Conservation (phyloP, 371 early-diverging fungal species). For the Mitosporidium daphniae region DNA sequence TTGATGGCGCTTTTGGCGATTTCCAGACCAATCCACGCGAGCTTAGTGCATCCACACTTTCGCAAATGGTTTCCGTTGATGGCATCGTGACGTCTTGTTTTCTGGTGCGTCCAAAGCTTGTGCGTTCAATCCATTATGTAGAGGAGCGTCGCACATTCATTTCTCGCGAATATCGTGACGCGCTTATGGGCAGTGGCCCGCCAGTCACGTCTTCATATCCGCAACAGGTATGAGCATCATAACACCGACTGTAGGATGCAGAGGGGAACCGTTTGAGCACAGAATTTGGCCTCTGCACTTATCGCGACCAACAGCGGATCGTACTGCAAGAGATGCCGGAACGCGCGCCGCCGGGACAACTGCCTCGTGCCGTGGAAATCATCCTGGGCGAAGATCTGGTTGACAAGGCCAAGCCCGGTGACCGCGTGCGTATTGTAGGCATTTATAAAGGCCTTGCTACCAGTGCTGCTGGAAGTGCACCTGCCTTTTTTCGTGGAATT, state of each 20-base stretch:
- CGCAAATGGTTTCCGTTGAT: constrained; percentile 67
- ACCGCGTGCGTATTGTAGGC: constrained; percentile 76
- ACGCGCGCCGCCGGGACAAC: constrained; percentile 75
- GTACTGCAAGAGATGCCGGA: constrained; percentile 98
- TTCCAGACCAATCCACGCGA: constrained; percentile 55
- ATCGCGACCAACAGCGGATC: constrained; percentile 73
- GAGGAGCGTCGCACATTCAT: constrained; percentile 38
- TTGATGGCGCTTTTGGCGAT: constrained; percentile 70
- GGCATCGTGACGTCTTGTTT: constrained; percentile 95
- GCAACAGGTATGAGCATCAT: constrained; percentile 8
- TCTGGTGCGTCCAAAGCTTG: constrained; percentile 76
- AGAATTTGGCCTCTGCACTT: constrained; percentile 70
- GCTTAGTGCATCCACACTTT: constrained; percentile 35
- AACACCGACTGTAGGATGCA: constrained; percentile 20
- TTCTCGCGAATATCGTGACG: constrained; percentile 58
- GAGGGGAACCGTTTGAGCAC: constrained; percentile 53
- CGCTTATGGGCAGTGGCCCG: constrained; percentile 16
- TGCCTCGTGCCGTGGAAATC: constrained; percentile 85
- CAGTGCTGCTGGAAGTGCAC: constrained; percentile 7
- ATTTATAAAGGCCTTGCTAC: constrained; percentile 37
- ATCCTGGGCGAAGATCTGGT: constrained; percentile 84
- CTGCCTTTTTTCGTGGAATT: constrained; percentile 20
- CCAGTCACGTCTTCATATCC: constrained; percentile 26
- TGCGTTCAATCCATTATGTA: constrained; percentile 64
- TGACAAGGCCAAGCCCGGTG: constrained; percentile 87